Conservation (phyloP, 2,329 filamentous ascomycete genomes). For the Hypocrella siamensis region DNA sequence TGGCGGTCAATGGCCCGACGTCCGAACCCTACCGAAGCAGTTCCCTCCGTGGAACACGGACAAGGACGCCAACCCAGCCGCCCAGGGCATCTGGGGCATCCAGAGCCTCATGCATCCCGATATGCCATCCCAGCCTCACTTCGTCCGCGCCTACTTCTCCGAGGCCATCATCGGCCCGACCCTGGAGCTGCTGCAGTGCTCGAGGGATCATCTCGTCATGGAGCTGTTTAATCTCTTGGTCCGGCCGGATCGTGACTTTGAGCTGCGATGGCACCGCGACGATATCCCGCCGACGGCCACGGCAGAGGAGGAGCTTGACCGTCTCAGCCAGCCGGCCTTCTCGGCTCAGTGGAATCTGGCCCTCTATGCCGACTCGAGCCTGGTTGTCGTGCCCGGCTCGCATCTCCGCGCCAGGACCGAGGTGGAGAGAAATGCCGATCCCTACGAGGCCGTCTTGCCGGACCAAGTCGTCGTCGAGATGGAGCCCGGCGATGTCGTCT, state of each 20-base stretch:
- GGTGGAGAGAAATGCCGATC: constrained; percentile 49
- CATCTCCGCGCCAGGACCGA: constrained; percentile 58
- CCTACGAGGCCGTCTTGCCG: constrained; percentile 45
- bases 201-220: constrained; percentile 57
- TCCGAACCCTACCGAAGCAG: constrained; percentile 76
- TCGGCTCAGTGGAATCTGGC: constrained; percentile 85
- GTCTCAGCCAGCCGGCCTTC: constrained; percentile 44
- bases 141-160: constrained; percentile 59
- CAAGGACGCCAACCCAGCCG: constrained; percentile 34
- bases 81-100: constrained; percentile 70
- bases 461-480: constrained; percentile 51
- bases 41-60: constrained; percentile 88
- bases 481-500: constrained; percentile 62
- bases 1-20: constrained; percentile 60
- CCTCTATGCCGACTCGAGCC: constrained; percentile 55
- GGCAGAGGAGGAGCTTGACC: constrained; percentile 47
- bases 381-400: constrained; percentile 65
- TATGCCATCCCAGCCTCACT: constrained; percentile 44
- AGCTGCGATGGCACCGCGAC: constrained; percentile 73
- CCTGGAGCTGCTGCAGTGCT: constrained; percentile 42
- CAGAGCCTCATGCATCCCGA: constrained; percentile 70
- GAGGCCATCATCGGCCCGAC: constrained; percentile 45
- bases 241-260: constrained; percentile 53
- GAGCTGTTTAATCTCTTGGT: constrained; percentile 81
- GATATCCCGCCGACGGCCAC: constrained; percentile 56